These are phyloP conservation scores for Simmondsia chinensis DNA, from an alignment of 148 eudicot species.

Conservation along the genomic window DNA sequence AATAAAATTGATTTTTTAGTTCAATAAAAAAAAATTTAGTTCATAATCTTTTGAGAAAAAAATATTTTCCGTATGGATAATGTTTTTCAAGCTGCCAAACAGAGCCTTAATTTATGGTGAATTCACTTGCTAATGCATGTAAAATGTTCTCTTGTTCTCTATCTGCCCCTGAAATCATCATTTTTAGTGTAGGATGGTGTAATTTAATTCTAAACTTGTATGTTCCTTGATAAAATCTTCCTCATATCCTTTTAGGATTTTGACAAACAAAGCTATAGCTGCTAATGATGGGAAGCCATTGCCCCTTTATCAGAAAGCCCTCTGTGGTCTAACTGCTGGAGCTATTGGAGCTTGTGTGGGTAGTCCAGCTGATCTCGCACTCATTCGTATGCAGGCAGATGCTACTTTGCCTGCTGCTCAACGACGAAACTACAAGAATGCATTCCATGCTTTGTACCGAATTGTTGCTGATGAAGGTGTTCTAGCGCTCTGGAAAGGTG, in stretches of 20 bases:
- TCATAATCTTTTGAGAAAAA: no score
- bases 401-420: slow-evolving; percentile 38
- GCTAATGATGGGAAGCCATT: slow-evolving; percentile 5
- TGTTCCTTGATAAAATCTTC: background rate
- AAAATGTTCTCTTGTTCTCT: no score
- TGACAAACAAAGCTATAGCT: background rate
- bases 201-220: no score
- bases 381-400: slow-evolving; percentile 30
- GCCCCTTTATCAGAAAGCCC: slow-evolving; percentile 3
- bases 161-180: no score
- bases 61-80: no score
- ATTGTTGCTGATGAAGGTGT: slow-evolving; percentile 36
- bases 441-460: slow-evolving; percentile 31
- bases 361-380: slow-evolving; percentile 31
- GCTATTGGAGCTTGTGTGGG: slow-evolving; percentile 24
- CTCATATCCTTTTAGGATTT: background rate
- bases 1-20: no score
- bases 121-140: no score
- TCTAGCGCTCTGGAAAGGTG: slow-evolving; percentile 54
- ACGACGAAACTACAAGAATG: slow-evolving; percentile 27
- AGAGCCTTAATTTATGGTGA: no score
- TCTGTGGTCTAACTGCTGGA: background rate
- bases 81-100: no score
- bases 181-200: no score
- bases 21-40: no score